phyloP scores from a whole-genome alignment of 2,329 filamentous ascomycete species.

The Cryphonectria parasitica region DNA sequence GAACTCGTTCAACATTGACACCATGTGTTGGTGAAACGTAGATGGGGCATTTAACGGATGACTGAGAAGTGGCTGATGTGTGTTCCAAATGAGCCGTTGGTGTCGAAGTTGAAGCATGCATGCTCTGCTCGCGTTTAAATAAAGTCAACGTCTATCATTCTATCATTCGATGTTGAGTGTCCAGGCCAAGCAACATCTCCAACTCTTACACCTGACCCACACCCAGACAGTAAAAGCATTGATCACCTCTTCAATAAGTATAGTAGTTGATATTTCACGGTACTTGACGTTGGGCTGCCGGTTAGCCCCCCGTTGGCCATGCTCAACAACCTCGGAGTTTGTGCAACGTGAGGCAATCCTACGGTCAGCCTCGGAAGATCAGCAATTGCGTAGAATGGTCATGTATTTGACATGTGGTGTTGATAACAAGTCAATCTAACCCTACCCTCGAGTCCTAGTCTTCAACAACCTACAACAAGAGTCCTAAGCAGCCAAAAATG shows the following conservation, averaged over 20 bases:
- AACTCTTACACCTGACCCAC: neutral
- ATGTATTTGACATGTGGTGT: too few species aligned
- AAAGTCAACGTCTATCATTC: neutral
- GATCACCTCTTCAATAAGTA: neutral
- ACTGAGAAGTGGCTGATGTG: neutral
- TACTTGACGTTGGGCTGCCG: neutral
- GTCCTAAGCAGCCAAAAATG: too few species aligned
- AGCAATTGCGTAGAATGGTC: neutral
- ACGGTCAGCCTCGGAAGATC: neutral
- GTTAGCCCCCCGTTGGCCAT: neutral
- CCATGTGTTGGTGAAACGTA: too few species aligned
- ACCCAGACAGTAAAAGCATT: neutral
- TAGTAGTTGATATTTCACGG: neutral
- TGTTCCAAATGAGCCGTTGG: neutral
- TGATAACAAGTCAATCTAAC: too few species aligned
- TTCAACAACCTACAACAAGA: too few species aligned
- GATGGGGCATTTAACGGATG: neutral
- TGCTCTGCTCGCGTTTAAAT: neutral
- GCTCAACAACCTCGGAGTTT: neutral
- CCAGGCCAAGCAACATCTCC: neutral
- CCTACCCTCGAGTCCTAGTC: too few species aligned
- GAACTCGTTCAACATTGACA: constrained; percentile 49
- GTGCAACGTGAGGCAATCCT: neutral
- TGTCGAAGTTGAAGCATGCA: neutral
- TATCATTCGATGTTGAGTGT: too few species aligned